Conservation (phyloP, 192 early-diverging fungal genomes). For the Gryganskiella cystojenkinii region DNA sequence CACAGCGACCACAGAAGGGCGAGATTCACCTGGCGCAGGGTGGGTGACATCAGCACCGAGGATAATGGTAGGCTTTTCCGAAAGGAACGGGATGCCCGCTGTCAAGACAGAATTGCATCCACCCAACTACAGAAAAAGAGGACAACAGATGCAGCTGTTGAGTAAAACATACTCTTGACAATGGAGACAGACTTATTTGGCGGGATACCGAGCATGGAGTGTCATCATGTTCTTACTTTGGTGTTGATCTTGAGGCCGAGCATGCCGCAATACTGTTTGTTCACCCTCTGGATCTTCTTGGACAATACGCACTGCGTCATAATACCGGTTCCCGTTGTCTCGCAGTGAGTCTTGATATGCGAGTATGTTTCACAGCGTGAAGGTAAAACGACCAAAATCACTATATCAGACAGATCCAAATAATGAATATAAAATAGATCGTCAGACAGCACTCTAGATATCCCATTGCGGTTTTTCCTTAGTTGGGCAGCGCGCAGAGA, state of each 20-base stretch:
- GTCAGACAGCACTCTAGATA: too few species aligned
- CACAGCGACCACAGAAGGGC: slow-evolving; percentile 31
- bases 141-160: too few species aligned
- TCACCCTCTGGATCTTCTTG: slow-evolving; percentile 18
- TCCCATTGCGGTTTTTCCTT: too few species aligned
- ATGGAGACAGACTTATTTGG: slow-evolving; percentile 47
- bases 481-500: too few species aligned
- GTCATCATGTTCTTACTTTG: slow-evolving; percentile 24
- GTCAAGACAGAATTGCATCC: slow-evolving; percentile 60
- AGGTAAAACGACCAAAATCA: slow-evolving; percentile 40
- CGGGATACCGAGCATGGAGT: slow-evolving; percentile 63
- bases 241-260: slow-evolving; percentile 92
- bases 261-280: slow-evolving; percentile 87
- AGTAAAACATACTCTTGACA: too few species aligned
- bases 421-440: too few species aligned
- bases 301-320: slow-evolving; percentile 56
- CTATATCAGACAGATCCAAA: slow-evolving; percentile 61
- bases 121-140: slow-evolving; percentile 69
- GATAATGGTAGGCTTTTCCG: slow-evolving; percentile 74
- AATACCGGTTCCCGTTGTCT: slow-evolving; percentile 16
- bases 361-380: slow-evolving; percentile 35
- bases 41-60: slow-evolving; percentile 92
- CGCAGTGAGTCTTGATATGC: slow-evolving; percentile 32
- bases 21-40: slow-evolving; percentile 67
- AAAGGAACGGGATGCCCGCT: slow-evolving; percentile 15